phyloP scores from a whole-genome alignment of 1,139 yeast species.

The Nakaseomyces uthaithaninus region DNA sequence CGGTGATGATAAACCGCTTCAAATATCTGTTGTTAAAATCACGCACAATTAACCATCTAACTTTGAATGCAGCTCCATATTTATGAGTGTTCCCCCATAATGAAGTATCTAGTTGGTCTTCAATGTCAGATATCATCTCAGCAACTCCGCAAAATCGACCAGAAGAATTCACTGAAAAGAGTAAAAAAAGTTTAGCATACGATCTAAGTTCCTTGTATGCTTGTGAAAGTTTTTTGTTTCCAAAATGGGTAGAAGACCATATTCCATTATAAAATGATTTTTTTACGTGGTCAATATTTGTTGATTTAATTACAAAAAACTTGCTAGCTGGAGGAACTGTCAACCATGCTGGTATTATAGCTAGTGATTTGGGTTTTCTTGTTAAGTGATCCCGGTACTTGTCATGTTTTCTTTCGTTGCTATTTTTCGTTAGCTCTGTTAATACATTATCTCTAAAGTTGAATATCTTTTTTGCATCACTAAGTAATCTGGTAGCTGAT shows the following conservation, averaged over 20 bases:
- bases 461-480: no score
- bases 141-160: conserved; percentile 60
- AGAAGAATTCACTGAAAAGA: conserved; percentile 53
- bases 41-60: conserved; percentile 45
- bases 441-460: not conserved
- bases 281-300: conserved; percentile 41
- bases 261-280: conserved; percentile 43
- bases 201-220: conserved; percentile 30
- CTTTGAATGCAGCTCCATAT: conserved; percentile 47
- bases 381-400: no score
- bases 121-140: conserved; percentile 40
- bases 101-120: conserved; percentile 35
- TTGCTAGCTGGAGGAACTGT: conserved; percentile 33
- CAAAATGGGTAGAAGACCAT: conserved; percentile 55
- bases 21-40: conserved; percentile 44
- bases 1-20: conserved; percentile 38
- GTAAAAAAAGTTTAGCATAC: conserved; percentile 36
- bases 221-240: conserved; percentile 44
- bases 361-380: conserved; percentile 12
- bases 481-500: no score
- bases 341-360: conserved; percentile 22
- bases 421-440: not conserved
- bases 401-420: not conserved
- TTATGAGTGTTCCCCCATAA: conserved; percentile 46
- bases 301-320: conserved; percentile 53